A percentile compares a stretch with the other conserved stretches of the same genome.
phyloP scores from a whole-genome alignment of 2,329 filamentous ascomycete species.

The Plenodomus lindquistii region DNA sequence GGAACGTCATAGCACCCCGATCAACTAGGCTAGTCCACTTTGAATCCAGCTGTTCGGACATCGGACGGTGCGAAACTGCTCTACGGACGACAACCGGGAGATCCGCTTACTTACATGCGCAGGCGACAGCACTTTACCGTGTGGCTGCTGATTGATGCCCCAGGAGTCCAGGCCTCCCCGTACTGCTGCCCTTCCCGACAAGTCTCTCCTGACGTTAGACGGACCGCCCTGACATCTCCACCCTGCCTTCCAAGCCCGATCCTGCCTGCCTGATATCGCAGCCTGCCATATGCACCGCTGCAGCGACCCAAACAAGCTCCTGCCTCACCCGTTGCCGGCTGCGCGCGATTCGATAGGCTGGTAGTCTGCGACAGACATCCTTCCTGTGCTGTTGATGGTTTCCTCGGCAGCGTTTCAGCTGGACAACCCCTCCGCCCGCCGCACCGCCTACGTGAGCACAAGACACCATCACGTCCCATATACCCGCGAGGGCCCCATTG shows the following conservation, averaged over 20 bases:
- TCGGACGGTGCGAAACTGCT: conserved; percentile 4
- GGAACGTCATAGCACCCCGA: conserved; percentile 8
- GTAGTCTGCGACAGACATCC: conserved; percentile 34
- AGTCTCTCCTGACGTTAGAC: background rate
- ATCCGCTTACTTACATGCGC: conserved; percentile 1
- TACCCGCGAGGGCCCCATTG: conserved; percentile 17
- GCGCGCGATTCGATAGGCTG: conserved; percentile 24
- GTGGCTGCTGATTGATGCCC: background rate
- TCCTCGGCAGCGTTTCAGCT: conserved; percentile 38
- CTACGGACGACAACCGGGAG: conserved; percentile 8
- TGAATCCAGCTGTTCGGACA: background rate
- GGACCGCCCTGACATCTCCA: background rate
- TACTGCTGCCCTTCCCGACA: background rate
- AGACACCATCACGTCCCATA: conserved; percentile 25
- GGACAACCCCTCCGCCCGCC: conserved; percentile 15
- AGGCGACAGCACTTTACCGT: background rate
- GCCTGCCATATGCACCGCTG: conserved; percentile 7
- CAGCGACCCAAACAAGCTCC: conserved; percentile 25
- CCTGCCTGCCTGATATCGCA: conserved; percentile 2
- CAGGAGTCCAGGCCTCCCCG: background rate
- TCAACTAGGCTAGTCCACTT: conserved; percentile 9
- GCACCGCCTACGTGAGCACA: conserved; percentile 18
- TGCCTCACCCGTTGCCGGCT: conserved; percentile 18
- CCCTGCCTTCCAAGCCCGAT: conserved; percentile 1
- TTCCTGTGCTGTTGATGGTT: conserved; percentile 20